These are phyloP conservation scores for Tuber brumale DNA, from an alignment of 495 filamentous ascomycete genomes.

Conservation along the genomic window DNA sequence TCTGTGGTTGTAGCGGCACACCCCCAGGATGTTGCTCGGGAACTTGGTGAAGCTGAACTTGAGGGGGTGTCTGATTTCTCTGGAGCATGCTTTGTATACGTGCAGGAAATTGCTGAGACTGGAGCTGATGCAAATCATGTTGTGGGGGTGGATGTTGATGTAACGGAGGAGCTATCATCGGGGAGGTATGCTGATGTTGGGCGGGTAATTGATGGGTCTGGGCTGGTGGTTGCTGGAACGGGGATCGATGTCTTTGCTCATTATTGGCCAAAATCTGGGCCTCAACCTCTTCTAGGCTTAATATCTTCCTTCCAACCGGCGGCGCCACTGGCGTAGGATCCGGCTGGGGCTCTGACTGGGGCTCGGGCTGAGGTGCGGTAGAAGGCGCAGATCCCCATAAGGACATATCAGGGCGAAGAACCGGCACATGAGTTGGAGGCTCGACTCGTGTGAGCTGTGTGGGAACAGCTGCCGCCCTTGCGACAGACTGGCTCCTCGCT, in stretches of 20 bases:
- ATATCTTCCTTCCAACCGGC: conserved; percentile 63
- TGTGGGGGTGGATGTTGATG: conserved; percentile 37
- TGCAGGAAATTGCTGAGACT: conserved; percentile 31
- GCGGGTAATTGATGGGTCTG: conserved; percentile 25
- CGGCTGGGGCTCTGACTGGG: conserved; percentile 17
- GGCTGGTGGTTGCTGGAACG: conserved; percentile 35
- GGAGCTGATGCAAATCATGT: conserved; percentile 25
- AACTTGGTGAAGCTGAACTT: conserved; percentile 45
- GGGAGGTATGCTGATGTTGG: conserved; percentile 26
- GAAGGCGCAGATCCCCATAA: conserved; percentile 75
- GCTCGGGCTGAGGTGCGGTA: conserved; percentile 41
- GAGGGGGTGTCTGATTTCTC: conserved; percentile 40
- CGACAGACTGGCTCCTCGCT: conserved; percentile 27
- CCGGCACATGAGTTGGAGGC: conserved; percentile 51
- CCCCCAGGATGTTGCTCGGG: conserved; percentile 49
- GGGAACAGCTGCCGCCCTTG: conserved; percentile 22
- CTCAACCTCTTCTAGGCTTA: conserved; percentile 96
- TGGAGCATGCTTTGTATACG: conserved; percentile 40
- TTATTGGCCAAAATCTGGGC: conserved; percentile 75
- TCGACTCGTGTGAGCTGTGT: conserved; percentile 12
- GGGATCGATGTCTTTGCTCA: conserved; percentile 45
- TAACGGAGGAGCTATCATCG: conserved; percentile 8
- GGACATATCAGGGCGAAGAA: conserved; percentile 84
- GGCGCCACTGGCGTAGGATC: conserved; percentile 20
- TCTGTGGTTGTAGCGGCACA: conserved; percentile 52